These are phyloP conservation scores for Malassezia caprae DNA, from an alignment of 1,284 basidiomycete species.

Conservation along the genomic window DNA sequence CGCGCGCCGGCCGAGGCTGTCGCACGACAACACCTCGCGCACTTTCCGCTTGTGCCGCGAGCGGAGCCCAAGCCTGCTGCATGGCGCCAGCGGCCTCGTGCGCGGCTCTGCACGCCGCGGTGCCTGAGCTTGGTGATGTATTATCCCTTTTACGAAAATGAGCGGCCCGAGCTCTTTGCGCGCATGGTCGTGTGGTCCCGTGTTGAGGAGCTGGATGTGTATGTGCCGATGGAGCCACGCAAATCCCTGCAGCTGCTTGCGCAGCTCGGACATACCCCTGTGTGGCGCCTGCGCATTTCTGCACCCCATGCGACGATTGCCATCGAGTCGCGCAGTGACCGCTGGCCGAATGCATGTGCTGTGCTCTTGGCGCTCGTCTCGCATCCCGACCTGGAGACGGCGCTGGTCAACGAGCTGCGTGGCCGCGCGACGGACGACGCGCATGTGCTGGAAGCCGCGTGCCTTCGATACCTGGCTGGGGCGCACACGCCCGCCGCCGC, in stretches of 20 bases:
- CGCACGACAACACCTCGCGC: slow-evolving; percentile 30
- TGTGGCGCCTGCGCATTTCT: slow-evolving; percentile 32
- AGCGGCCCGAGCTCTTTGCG: slow-evolving; percentile 32
- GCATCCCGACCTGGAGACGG: background rate
- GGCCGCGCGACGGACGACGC: slow-evolving; percentile 6
- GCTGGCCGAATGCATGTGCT: slow-evolving; percentile 9
- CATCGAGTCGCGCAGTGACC: slow-evolving; percentile 17
- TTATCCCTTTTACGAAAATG: slow-evolving; percentile 39
- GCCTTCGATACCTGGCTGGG: slow-evolving; percentile 1
- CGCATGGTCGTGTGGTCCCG: slow-evolving; percentile 35
- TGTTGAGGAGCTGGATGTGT: slow-evolving; percentile 38
- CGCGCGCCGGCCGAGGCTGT: slow-evolving; percentile 24
- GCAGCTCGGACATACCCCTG: slow-evolving; percentile 24
- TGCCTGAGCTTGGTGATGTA: slow-evolving; percentile 35
- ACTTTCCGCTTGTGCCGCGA: slow-evolving; percentile 20
- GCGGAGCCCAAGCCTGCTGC: background rate
- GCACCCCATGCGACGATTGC: slow-evolving; percentile 31
- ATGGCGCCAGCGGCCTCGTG: slow-evolving; percentile 6
- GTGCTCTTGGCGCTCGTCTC: slow-evolving; percentile 7
- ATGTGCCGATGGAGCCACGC: slow-evolving; percentile 28
- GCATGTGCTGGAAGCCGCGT: slow-evolving; percentile 5
- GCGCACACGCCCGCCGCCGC: background rate
- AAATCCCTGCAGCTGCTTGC: slow-evolving; percentile 28
- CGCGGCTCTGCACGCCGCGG: slow-evolving; percentile 25
- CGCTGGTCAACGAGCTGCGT: slow-evolving; percentile 13